phyloP scores from a whole-genome alignment of 805 yeast genomes.

The Ogataea nitratoaversa region DNA sequence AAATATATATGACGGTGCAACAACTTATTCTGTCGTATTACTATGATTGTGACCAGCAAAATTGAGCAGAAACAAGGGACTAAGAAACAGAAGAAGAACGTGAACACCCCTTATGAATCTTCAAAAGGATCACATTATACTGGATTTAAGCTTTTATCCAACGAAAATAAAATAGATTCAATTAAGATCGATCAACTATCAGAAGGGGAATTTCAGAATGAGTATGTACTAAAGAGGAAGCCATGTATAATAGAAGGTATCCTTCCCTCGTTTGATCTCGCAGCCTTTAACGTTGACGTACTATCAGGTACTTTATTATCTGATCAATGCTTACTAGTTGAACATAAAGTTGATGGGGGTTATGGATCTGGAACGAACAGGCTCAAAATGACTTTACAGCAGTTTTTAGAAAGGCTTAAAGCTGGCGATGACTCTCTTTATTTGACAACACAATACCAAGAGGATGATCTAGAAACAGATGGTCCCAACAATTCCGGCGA shows the following conservation, averaged over 20 bases:
- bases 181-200: conserved; percentile 13
- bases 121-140: background rate
- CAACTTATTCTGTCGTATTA: no score
- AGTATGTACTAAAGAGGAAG: conserved; percentile 38
- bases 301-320: conserved; percentile 34
- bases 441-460: conserved; percentile 66
- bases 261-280: conserved; percentile 31
- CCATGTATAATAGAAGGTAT: conserved; percentile 49
- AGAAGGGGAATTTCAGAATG: conserved; percentile 31
- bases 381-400: conserved; percentile 44
- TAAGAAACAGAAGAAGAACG: background rate
- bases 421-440: conserved; percentile 46
- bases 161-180: conserved; percentile 3
- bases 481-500: conserved; percentile 23
- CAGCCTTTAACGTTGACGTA: conserved; percentile 30
- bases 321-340: conserved; percentile 44
- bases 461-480: conserved; percentile 35
- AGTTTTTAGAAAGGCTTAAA: conserved; percentile 40
- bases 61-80: no score
- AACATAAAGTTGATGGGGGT: conserved; percentile 54
- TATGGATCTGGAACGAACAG: conserved; percentile 64
- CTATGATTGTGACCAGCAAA: no score
- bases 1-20: no score
- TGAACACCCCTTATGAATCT: background rate
- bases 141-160: conserved; percentile 2